A percentile compares a stretch with the other conserved stretches of the same genome.
Conservation (phyloP, 192 early-diverging fungal genomes). For the Coemansia sp. region DNA sequence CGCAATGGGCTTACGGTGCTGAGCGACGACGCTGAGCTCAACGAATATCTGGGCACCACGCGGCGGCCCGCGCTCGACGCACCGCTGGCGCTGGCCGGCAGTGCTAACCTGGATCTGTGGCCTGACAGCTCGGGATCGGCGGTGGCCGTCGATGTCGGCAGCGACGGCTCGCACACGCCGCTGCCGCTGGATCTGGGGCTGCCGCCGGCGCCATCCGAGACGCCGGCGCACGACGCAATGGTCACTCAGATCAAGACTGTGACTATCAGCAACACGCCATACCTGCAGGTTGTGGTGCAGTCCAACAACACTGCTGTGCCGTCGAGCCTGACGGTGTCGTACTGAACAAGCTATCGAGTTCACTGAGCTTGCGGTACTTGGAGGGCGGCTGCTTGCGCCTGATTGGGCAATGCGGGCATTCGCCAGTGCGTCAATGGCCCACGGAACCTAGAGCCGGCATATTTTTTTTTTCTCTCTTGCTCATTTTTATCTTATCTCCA, state of each 20-base stretch:
- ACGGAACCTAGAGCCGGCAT: too few relatives aligned
- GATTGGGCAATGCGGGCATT: too few relatives aligned
- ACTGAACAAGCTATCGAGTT: too few relatives aligned
- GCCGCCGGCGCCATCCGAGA: conserved; percentile 2
- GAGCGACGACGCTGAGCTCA: conserved; percentile 26
- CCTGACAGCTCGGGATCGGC: conserved; percentile 27
- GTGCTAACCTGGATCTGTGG: conserved; percentile 38
- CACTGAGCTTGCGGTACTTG: not conserved
- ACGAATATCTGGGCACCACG: conserved; percentile 31
- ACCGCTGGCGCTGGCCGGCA: conserved; percentile 23
- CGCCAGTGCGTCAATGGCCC: too few relatives aligned
- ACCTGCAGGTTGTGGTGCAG: conserved; percentile 34
- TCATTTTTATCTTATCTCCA: not conserved
- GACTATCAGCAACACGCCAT: conserved; percentile 24
- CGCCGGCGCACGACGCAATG: not conserved
- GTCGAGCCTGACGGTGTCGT: conserved; percentile 29
- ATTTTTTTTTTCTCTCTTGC: not conserved
- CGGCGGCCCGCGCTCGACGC: conserved; percentile 5
- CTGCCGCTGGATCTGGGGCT: conserved; percentile 20
- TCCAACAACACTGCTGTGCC: conserved; percentile 41
- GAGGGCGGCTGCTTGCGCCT: too few relatives aligned
- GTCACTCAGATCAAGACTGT: conserved; percentile 27
- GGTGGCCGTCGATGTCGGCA: conserved; percentile 5
- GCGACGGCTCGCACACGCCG: conserved; percentile 8
- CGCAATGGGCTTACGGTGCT: conserved; percentile 33